A percentile compares a stretch with the other conserved stretches of the same genome.
These are phyloP conservation scores for Ophiocordyceps camponoti-leonardi DNA, from an alignment of 2,329 filamentous ascomycete genomes.

Conservation along the genomic window DNA sequence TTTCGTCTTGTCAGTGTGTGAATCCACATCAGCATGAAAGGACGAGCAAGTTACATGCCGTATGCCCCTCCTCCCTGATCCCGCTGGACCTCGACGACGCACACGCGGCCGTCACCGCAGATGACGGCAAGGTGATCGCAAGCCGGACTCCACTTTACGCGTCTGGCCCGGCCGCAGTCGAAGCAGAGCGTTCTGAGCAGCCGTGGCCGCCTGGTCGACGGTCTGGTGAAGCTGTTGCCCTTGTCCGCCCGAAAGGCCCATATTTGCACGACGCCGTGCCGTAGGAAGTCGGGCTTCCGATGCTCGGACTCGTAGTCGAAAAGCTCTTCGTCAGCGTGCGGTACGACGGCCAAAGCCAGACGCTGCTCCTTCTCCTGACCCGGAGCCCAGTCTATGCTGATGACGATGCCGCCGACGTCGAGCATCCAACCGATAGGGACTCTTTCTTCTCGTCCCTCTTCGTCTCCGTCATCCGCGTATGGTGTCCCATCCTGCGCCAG, in stretches of 20 bases:
- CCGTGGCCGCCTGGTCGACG: slow-evolving; percentile 17
- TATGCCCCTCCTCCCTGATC: slow-evolving; percentile 13
- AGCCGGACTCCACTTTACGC: slow-evolving; percentile 36
- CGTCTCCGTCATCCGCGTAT: slow-evolving; percentile 8
- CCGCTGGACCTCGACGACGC: slow-evolving; percentile 20
- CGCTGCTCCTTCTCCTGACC: slow-evolving; percentile 21
- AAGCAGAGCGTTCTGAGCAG: slow-evolving; percentile 28
- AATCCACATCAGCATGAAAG: neutral
- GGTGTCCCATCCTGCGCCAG: slow-evolving; percentile 14
- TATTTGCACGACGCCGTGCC: slow-evolving; percentile 32
- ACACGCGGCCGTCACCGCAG: slow-evolving; percentile 31
- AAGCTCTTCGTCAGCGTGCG: slow-evolving; percentile 30
- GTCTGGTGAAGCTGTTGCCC: slow-evolving; percentile 14
- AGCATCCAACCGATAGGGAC: slow-evolving; percentile 30
- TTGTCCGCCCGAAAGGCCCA: slow-evolving; percentile 26
- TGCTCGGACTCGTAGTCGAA: slow-evolving; percentile 21
- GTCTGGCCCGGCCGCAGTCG: slow-evolving; percentile 30
- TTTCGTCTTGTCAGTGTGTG: slow-evolving; percentile 7
- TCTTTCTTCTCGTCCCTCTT: slow-evolving; percentile 3
- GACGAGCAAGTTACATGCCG: slow-evolving; percentile 15
- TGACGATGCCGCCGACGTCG: slow-evolving; percentile 34
- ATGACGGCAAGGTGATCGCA: slow-evolving; percentile 29
- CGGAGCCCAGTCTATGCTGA: slow-evolving; percentile 36
- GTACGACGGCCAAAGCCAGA: slow-evolving; percentile 32
- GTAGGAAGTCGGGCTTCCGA: slow-evolving; percentile 18